Percentiles rank a stretch among this genome's conserved stretches.
These are phyloP conservation scores for Rhodotorula sphaerocarpa DNA, from an alignment of 768 basidiomycete genomes.

Conservation along the genomic window DNA sequence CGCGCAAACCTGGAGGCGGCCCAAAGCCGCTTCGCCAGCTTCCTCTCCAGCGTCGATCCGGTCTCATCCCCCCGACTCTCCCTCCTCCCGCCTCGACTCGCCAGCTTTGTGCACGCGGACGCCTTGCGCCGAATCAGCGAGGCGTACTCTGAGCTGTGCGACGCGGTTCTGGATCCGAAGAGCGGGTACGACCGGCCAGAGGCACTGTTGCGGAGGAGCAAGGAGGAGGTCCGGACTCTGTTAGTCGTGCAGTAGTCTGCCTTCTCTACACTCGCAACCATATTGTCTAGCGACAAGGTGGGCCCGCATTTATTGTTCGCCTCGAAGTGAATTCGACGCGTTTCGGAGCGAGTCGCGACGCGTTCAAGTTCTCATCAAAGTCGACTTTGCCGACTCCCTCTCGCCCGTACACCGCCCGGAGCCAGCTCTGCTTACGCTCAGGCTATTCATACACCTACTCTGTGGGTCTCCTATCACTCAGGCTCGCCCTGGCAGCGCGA, in stretches of 20 bases:
- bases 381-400: not conserved
- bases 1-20: slow-evolving; percentile 57
- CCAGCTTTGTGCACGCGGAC: slow-evolving; percentile 63
- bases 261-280: no score
- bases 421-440: no score
- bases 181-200: slow-evolving; percentile 66
- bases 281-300: no score
- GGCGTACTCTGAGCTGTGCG: slow-evolving; percentile 66
- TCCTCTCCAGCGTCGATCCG: slow-evolving; percentile 71
- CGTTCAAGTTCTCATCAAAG: not conserved
- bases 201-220: slow-evolving; percentile 33
- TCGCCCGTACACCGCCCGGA: not conserved
- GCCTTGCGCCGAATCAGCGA: slow-evolving; percentile 61
- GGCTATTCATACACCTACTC: no score
- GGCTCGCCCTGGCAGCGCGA: no score
- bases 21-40: slow-evolving; percentile 62
- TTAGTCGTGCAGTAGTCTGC: slow-evolving; percentile 17
- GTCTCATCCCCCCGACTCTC: slow-evolving; percentile 69
- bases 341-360: no score
- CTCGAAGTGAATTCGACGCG: not conserved
- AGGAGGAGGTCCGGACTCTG: slow-evolving; percentile 37
- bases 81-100: slow-evolving; percentile 61
- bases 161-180: slow-evolving; percentile 62
- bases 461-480: no score
- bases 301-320: no score